These are phyloP conservation scores for Cryptosporidium ubiquitum DNA, from an alignment of 169 alveolate species.

Conservation along the genomic window DNA sequence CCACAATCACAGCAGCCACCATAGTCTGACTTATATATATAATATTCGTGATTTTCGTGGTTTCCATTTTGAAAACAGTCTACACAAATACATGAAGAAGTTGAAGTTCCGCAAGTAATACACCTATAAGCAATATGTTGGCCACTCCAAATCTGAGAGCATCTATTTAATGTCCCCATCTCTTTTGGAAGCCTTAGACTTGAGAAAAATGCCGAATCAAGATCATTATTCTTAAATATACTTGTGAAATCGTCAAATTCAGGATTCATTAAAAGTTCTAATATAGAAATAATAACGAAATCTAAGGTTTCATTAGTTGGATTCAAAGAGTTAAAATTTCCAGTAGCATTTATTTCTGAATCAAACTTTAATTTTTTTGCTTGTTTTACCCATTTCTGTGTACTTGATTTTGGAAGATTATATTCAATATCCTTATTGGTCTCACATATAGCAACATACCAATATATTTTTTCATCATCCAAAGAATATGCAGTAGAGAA, in stretches of 20 bases:
- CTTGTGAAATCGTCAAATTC: background rate
- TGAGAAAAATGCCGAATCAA: constrained; percentile 17
- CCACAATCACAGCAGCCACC: constrained; percentile 83
- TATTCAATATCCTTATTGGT: background rate
- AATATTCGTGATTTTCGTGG: constrained; percentile 76
- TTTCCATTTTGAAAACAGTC: constrained; percentile 76
- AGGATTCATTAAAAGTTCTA: constrained; percentile 46
- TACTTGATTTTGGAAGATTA: background rate
- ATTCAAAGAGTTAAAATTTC: background rate
- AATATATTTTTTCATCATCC: constrained; percentile 42
- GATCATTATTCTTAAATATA: background rate
- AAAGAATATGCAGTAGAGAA: constrained; percentile 50
- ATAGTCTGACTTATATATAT: constrained; percentile 76
- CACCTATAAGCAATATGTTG: constrained; percentile 79
- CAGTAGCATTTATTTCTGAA: background rate
- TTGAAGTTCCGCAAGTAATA: constrained; percentile 76
- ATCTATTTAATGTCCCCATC: constrained; percentile 16
- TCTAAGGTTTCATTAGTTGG: constrained; percentile 44
- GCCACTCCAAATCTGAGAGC: constrained; percentile 79
- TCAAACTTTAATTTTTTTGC: background rate
- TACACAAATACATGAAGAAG: constrained; percentile 78
- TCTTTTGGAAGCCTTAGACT: constrained; percentile 24
- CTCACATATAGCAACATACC: constrained; percentile 36
- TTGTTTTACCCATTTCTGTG: constrained; percentile 5
- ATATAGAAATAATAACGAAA: constrained; percentile 31